Percentiles rank a stretch among this genome's conserved stretches.
Conservation (phyloP, 257 asterid species). For the Jacaranda mimosifolia region DNA sequence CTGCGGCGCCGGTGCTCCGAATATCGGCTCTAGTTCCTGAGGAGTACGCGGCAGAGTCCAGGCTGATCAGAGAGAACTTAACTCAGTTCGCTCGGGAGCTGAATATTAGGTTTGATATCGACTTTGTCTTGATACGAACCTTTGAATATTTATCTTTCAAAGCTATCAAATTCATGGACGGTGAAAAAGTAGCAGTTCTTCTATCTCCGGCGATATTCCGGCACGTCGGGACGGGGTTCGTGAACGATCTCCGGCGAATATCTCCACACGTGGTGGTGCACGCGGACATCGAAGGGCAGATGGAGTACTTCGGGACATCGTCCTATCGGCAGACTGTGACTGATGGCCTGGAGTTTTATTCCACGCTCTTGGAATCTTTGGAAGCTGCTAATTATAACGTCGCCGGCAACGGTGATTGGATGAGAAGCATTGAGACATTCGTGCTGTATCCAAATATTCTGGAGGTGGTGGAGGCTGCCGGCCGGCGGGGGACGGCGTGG, state of each 20-base stretch:
- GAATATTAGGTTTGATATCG: slow-evolving; percentile 72
- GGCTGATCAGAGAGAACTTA: slow-evolving; percentile 68
- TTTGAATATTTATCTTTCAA: slow-evolving; percentile 77
- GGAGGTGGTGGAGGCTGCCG: slow-evolving; percentile 70
- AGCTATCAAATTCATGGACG: slow-evolving; percentile 76
- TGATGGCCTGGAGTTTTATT: slow-evolving; percentile 87
- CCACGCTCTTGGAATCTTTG: slow-evolving; percentile 78
- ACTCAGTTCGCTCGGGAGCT: slow-evolving; percentile 78
- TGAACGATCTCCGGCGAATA: slow-evolving; percentile 74
- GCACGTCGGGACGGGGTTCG: slow-evolving; percentile 71
- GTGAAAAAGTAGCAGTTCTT: slow-evolving; percentile 72
- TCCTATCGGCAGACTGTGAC: slow-evolving; percentile 81
- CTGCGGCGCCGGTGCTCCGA: slow-evolving; percentile 56
- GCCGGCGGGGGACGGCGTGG: slow-evolving; percentile 67
- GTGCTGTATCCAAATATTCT: slow-evolving; percentile 79
- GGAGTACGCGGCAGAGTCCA: slow-evolving; percentile 70
- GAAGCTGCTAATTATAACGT: slow-evolving; percentile 68
- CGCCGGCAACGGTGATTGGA: slow-evolving; percentile 66
- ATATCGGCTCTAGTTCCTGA: slow-evolving; percentile 83
- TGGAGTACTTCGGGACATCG: slow-evolving; percentile 56
- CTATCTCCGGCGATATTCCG: slow-evolving; percentile 80
- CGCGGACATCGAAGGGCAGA: slow-evolving; percentile 75
- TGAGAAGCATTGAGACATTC: slow-evolving; percentile 70
- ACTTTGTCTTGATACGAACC: slow-evolving; percentile 59
- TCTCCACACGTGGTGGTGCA: slow-evolving; percentile 90